Evolutionary conservation across 2,329 filamentous ascomycete genomes (phyloP), one percentile per base, ranked within the genome.

Genomic region (Tolypocladium endophyticum): DNA sequence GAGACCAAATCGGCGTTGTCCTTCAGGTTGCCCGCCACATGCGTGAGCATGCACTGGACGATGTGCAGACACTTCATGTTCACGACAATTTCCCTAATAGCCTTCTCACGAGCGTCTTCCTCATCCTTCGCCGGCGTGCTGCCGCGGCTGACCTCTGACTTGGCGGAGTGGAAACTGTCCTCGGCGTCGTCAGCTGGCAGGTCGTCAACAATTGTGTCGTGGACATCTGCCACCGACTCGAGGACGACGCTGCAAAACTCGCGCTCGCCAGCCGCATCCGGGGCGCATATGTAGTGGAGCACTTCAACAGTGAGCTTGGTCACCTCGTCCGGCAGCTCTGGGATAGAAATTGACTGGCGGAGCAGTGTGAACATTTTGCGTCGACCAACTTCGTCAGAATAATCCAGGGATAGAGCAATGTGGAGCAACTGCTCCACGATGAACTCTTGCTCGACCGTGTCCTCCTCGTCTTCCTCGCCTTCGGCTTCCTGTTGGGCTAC

Each of bases 11-110:
- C 88, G 60, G 89, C 87, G 71, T 96, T 96, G 65, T 92, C 84
- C 73, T 97, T 92, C 43, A 97, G 79, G 68, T 89, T 89, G 62
- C 91, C 90, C 58, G 89, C 83, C 12, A 99, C 90, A 69, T 97
- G 96, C 70, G 95, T 87, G 57, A 99, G 82, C 89, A 97, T 96
- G 79, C 92, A 97, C 73, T 97, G 91, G 33, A 95, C 92, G 65
- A 99, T 97, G 70, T 97, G 90, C 62, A 99, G 81, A 73, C 94
- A 97, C 76, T 97, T 97, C 85, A 97, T 92, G 78, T 97, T 97
- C 72, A 97, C 89, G 78, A 97, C 87, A 70, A 97, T 94, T 74
- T 97, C 92, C 64, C 85, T 87, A 65, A 97, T 85, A 1, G 89
- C 90, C 76, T 92, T 95, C 55, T 83, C 81, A 65, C 84, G 81